Evolutionary conservation across 2,329 filamentous ascomycete species (phyloP).

Genomic region (Alternaria arborescens): DNA sequence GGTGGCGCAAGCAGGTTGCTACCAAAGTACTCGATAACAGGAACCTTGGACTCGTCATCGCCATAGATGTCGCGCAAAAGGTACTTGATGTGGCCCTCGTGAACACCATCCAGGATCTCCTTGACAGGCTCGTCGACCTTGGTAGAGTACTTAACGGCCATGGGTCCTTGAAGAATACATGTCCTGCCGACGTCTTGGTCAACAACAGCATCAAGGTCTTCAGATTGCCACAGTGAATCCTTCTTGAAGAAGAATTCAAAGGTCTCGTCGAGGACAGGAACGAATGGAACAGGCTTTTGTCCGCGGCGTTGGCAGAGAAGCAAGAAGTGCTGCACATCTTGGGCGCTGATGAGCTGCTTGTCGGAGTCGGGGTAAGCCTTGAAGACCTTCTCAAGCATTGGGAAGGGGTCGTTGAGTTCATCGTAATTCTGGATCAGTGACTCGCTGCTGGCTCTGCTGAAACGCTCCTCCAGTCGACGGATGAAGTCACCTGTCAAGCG

Average conservation of each 20-base stretch:
- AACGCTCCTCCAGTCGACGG: constrained; percentile 94
- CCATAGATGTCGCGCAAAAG: constrained; percentile 83
- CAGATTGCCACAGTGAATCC: constrained; percentile 98
- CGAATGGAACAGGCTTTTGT: constrained; percentile 97
- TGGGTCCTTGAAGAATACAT: constrained; percentile 94
- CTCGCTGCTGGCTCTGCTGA: constrained; percentile 78
- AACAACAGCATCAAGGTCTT: constrained; percentile 94
- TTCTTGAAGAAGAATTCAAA: constrained; percentile 99
- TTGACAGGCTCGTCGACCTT: constrained; percentile 92
- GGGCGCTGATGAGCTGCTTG: constrained; percentile 92
- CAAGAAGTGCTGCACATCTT: constrained; percentile 97
- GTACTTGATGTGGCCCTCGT: constrained; percentile 83
- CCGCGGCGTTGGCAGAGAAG: constrained; percentile 88
- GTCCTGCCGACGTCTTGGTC: constrained; percentile 95
- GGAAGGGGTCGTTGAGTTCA: constrained; percentile 84
- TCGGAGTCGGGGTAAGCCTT: constrained; percentile 86
- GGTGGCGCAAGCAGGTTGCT: constrained; percentile 79
- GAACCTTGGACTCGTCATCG: constrained; percentile 76
- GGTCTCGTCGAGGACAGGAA: constrained; percentile 92
- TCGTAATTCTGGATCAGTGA: constrained; percentile 90
- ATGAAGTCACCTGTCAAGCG: constrained; percentile 94
- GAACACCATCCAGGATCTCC: constrained; percentile 90
- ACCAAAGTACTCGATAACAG: constrained; percentile 92
- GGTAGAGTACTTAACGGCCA: constrained; percentile 88
- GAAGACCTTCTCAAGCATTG: constrained; percentile 79